phyloP scores from a whole-genome alignment of 306 rosid genomes.

The Psophocarpus tetragonolobus region DNA sequence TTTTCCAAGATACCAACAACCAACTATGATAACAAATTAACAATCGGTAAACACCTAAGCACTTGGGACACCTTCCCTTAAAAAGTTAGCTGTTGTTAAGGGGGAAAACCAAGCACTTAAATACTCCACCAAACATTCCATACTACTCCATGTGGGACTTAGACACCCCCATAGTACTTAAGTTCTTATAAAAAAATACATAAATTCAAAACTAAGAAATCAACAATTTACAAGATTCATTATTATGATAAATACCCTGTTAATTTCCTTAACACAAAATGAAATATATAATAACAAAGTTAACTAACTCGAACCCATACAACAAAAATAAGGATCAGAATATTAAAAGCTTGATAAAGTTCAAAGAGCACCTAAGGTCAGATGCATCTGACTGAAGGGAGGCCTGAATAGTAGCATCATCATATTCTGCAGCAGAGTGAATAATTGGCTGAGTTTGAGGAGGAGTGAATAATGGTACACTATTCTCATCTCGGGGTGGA shows the following conservation, averaged over 20 bases:
- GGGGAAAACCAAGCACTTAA: no score
- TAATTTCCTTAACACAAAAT: slow-evolving; percentile 13
- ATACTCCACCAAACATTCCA: no score
- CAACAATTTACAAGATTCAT: slow-evolving; percentile 4
- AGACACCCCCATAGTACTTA: no score
- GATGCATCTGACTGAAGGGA: slow-evolving; percentile 91
- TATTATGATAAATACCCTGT: slow-evolving; percentile 11
- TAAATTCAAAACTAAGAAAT: background rate
- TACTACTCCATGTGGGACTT: no score
- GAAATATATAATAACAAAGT: background rate
- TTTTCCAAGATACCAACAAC: no score
- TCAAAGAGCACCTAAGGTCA: slow-evolving; percentile 70
- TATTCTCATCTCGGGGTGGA: slow-evolving; percentile 80
- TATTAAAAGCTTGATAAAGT: background rate
- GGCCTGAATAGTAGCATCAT: slow-evolving; percentile 81
- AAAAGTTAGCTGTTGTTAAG: no score
- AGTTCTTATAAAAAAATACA: background rate
- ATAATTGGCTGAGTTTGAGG: slow-evolving; percentile 81
- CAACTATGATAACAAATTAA: no score
- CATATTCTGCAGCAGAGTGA: slow-evolving; percentile 50
- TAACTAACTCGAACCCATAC: slow-evolving; percentile 4
- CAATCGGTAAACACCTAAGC: no score
- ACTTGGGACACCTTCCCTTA: no score
- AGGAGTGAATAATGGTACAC: slow-evolving; percentile 91
- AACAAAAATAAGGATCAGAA: slow-evolving; percentile 25